phyloP scores from a whole-genome alignment of 305 asterid genomes.

The Salvia sclarea region DNA sequence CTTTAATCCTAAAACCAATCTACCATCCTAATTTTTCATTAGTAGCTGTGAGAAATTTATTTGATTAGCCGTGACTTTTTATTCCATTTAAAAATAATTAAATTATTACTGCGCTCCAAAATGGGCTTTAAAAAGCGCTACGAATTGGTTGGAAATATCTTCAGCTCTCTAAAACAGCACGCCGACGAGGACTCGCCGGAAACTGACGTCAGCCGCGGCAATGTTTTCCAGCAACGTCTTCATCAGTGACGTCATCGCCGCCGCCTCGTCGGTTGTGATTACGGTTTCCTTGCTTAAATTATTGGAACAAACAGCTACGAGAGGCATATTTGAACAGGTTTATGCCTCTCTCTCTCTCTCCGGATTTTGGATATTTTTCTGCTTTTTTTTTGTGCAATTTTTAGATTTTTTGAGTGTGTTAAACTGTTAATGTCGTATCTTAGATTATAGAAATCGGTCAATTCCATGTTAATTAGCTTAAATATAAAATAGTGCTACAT shows the following conservation, averaged over 20 bases:
- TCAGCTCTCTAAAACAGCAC: not conserved
- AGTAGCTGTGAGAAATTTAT: not conserved
- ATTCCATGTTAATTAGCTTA: no score
- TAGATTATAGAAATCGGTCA: no score
- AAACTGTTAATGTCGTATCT: no score
- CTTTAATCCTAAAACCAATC: no score
- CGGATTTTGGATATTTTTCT: no score
- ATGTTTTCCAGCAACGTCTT: slow-evolving; percentile 45
- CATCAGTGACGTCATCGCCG: slow-evolving; percentile 47
- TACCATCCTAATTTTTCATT: not conserved
- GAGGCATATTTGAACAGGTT: slow-evolving; percentile 39
- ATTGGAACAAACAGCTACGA: slow-evolving; percentile 50
- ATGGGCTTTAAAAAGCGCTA: no score
- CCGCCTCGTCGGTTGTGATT: slow-evolving; percentile 44
- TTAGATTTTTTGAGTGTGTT: no score
- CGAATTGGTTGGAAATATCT: not conserved
- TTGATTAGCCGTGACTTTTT: not conserved
- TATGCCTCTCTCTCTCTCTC: not conserved
- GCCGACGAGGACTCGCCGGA: slow-evolving; percentile 26
- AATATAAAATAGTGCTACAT: not conserved
- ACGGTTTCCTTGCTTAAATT: slow-evolving; percentile 47
- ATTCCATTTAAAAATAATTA: no score
- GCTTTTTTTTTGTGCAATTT: no score
- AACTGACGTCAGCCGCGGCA: slow-evolving; percentile 33
- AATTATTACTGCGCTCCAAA: no score